A percentile compares a stretch with the other conserved stretches of the same genome.
Evolutionary conservation across 148 eudicot species (phyloP).

Genomic region (Dysphania ambrosioides): DNA sequence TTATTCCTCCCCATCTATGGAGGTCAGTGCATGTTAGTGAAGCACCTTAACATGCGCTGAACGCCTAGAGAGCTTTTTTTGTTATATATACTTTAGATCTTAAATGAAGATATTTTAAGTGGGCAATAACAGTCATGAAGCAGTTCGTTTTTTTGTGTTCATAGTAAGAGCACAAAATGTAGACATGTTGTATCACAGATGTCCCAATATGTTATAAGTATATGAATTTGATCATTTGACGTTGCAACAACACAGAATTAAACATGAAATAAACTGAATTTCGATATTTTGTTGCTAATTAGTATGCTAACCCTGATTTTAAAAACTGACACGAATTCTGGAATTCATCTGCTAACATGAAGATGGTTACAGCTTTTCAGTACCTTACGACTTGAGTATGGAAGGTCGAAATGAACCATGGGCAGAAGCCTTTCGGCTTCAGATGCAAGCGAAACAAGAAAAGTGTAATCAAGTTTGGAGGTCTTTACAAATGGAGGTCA

Average conservation of each 20-base stretch:
- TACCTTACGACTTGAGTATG: conserved; percentile 78
- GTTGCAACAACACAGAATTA: neutral
- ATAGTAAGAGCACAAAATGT: neutral
- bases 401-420: conserved; percentile 71
- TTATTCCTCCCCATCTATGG: too few relatives aligned
- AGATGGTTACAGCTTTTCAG: conserved; percentile 66
- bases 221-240: neutral
- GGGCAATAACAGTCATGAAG: neutral
- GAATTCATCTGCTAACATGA: neutral
- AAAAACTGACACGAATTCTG: neutral
- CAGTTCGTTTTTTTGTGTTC: neutral
- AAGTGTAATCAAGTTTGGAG: conserved; percentile 67
- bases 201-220: neutral
- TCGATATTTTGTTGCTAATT: too few relatives aligned
- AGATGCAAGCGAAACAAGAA: conserved; percentile 49
- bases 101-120: too few relatives aligned
- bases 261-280: too few relatives aligned
- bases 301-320: too few relatives aligned
- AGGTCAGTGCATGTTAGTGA: too few relatives aligned
- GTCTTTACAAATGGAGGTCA: conserved; percentile 73
- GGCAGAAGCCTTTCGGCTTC: conserved; percentile 60
- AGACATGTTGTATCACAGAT: neutral
- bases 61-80: too few relatives aligned
- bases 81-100: too few relatives aligned
- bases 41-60: too few relatives aligned